Percentiles rank a stretch among this genome's conserved stretches.
phyloP scores from a whole-genome alignment of 2,329 filamentous ascomycete species.

The Metarhizium humberi region DNA sequence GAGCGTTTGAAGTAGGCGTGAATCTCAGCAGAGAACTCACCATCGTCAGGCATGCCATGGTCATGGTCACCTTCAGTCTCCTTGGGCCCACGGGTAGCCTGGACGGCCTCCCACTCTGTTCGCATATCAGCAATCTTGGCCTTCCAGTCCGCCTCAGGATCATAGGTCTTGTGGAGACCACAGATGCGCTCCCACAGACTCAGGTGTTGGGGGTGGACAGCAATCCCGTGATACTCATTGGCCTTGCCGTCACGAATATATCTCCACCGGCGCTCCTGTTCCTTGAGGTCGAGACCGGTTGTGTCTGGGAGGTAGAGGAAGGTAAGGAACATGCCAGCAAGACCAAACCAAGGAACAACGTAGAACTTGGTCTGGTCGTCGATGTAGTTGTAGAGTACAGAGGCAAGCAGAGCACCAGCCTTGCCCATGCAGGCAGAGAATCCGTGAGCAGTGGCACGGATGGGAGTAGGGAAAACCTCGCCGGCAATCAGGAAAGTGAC shows the following conservation, averaged over 20 bases:
- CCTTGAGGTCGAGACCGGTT: slow-evolving; percentile 90
- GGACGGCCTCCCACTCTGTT: slow-evolving; percentile 47
- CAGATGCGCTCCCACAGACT: slow-evolving; percentile 78
- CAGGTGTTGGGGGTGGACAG: slow-evolving; percentile 81
- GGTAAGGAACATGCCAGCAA: slow-evolving; percentile 76
- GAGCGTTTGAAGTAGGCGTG: slow-evolving; percentile 44
- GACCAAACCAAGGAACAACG: slow-evolving; percentile 91
- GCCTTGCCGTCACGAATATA: slow-evolving; percentile 74
- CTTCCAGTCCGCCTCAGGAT: slow-evolving; percentile 74
- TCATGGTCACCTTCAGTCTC: slow-evolving; percentile 33
- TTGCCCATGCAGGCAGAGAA: slow-evolving; percentile 91
- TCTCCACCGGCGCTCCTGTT: slow-evolving; percentile 88
- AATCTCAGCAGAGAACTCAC: slow-evolving; percentile 44
- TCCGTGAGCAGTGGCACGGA: slow-evolving; percentile 88
- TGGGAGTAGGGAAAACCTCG: slow-evolving; percentile 90
- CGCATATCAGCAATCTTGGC: slow-evolving; percentile 78
- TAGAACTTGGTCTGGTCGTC: slow-evolving; percentile 76
- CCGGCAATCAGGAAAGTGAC: slow-evolving; percentile 95
- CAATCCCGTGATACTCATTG: slow-evolving; percentile 83
- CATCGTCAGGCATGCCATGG: slow-evolving; percentile 30
- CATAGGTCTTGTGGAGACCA: slow-evolving; percentile 72
- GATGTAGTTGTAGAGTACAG: slow-evolving; percentile 94
- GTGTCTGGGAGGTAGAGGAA: slow-evolving; percentile 89
- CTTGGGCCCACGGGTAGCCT: slow-evolving; percentile 36
- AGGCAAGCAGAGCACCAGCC: slow-evolving; percentile 74